Conservation (phyloP, 2,329 filamentous ascomycete genomes). For the Cladosporium sp. region DNA sequence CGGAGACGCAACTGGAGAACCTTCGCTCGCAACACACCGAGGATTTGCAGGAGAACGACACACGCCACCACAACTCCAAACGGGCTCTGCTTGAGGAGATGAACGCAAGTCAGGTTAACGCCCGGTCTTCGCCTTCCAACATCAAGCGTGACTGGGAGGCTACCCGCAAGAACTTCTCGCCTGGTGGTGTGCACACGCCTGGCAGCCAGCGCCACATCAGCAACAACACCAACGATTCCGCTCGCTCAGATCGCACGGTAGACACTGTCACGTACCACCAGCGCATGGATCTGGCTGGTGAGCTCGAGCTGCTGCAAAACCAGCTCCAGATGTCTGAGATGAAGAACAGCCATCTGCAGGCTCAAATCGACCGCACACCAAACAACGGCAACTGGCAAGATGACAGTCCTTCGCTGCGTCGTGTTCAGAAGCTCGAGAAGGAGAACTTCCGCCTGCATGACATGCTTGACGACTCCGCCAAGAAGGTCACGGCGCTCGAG, state of each 20-base stretch:
- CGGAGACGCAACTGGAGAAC: constrained; percentile 75
- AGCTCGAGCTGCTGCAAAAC: constrained; percentile 88
- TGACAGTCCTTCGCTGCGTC: constrained; percentile 69
- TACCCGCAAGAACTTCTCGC: constrained; percentile 61
- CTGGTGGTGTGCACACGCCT: constrained; percentile 61
- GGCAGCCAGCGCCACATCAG: constrained; percentile 59
- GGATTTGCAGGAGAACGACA: constrained; percentile 60
- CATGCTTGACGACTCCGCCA: constrained; percentile 87
- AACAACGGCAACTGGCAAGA: constrained; percentile 58
- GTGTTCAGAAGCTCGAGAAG: constrained; percentile 85
- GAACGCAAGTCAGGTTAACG: constrained; percentile 70
- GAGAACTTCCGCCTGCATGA: constrained; percentile 89
- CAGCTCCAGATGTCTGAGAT: constrained; percentile 90
- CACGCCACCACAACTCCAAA: constrained; percentile 56
- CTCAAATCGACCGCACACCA: constrained; percentile 67
- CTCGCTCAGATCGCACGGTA: constrained; percentile 74
- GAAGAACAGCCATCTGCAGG: constrained; percentile 89
- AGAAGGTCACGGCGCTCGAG: constrained; percentile 85
- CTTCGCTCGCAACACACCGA: constrained; percentile 68
- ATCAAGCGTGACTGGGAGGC: constrained; percentile 56
- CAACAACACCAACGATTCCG: constrained; percentile 66
- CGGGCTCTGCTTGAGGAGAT: constrained; percentile 81
- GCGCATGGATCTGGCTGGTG: constrained; percentile 82
- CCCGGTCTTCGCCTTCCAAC: constrained; percentile 67
- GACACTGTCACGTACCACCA: constrained; percentile 81